These are phyloP conservation scores for Amanita rubescens DNA, from an alignment of 768 basidiomycete genomes.

Conservation along the genomic window DNA sequence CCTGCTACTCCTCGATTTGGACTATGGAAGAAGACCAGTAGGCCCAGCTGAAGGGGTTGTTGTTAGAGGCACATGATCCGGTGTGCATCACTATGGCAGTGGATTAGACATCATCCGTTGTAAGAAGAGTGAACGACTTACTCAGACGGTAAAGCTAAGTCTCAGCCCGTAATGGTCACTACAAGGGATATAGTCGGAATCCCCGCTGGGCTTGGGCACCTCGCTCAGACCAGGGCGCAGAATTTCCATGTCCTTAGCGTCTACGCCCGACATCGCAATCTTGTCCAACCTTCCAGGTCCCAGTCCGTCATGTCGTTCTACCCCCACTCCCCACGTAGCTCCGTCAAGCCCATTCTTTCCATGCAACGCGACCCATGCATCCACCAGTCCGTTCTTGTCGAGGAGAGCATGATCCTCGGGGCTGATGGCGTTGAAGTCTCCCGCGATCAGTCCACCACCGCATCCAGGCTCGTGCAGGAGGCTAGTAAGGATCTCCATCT, in stretches of 20 bases:
- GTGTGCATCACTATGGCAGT: no score
- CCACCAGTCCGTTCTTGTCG: conserved; percentile 29
- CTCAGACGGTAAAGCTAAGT: conserved; percentile 18
- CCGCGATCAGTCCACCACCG: conserved; percentile 34
- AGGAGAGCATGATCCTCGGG: conserved; percentile 28
- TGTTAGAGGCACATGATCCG: no score
- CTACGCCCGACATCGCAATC: conserved; percentile 21
- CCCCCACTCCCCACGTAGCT: conserved; percentile 24
- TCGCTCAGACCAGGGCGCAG: conserved; percentile 20
- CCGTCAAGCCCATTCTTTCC: conserved; percentile 21
- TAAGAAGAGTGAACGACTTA: no score
- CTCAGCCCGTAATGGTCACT: conserved; percentile 34
- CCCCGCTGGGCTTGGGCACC: background rate
- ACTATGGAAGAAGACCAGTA: no score
- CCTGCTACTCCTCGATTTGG: no score
- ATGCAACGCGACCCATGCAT: conserved; percentile 34
- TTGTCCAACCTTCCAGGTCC: conserved; percentile 21
- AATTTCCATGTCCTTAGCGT: conserved; percentile 18
- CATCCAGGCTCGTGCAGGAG: conserved; percentile 34
- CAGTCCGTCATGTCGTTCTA: conserved; percentile 8
- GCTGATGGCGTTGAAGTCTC: conserved; percentile 39
- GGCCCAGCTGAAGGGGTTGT: no score
- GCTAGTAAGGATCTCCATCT: conserved; percentile 26
- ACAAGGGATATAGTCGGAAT: conserved; percentile 16
- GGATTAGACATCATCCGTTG: no score